Evolutionary conservation across 1,284 basidiomycete species (phyloP).

Genomic region (Chalciporus sp.): DNA sequence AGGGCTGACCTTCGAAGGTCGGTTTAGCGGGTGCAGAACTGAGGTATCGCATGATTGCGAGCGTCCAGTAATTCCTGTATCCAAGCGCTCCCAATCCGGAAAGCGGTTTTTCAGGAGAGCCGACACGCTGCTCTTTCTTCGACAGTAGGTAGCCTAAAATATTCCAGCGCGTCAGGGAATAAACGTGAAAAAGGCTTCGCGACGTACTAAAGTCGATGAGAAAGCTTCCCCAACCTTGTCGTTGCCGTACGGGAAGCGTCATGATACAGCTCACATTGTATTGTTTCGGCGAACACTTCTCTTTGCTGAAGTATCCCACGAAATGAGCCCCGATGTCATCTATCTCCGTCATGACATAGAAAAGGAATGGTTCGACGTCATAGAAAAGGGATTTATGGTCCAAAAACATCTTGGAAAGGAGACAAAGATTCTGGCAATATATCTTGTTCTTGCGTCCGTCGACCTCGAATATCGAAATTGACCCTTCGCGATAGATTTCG

Average conservation of each 20-base stretch:
- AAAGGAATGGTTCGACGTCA: constrained; percentile 98
- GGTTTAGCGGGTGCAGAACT: constrained; percentile 59
- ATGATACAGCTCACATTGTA: constrained; percentile 99
- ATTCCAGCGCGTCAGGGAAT: constrained; percentile 3
- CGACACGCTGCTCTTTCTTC: constrained; percentile 87
- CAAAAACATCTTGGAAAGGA: constrained; percentile 98
- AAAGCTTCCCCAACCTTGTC: constrained; percentile 93
- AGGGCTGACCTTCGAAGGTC: constrained; percentile 73
- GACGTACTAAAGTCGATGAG: constrained; percentile 94
- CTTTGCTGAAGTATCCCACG: constrained; percentile 99
- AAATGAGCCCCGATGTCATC: constrained; percentile 92
- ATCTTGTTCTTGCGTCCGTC: constrained; percentile 99
- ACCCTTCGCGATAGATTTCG: constrained; percentile 94
- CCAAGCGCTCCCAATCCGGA: constrained; percentile 88
- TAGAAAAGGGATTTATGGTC: constrained; percentile 99
- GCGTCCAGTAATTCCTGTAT: constrained; percentile 95
- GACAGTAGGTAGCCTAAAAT: constrained; percentile 89
- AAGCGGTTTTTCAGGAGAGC: constrained; percentile 92
- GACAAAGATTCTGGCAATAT: constrained; percentile 99
- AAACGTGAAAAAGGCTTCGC: constrained; percentile 18
- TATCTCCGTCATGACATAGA: constrained; percentile 95
- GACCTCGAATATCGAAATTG: constrained; percentile 94
- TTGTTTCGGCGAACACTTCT: constrained; percentile 94
- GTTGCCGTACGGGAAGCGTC: constrained; percentile 94
- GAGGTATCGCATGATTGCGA: constrained; percentile 87